Percentiles rank a stretch among this genome's conserved stretches.
phyloP scores from a whole-genome alignment of 345 rosid genomes.

The Clarkia xantiana region DNA sequence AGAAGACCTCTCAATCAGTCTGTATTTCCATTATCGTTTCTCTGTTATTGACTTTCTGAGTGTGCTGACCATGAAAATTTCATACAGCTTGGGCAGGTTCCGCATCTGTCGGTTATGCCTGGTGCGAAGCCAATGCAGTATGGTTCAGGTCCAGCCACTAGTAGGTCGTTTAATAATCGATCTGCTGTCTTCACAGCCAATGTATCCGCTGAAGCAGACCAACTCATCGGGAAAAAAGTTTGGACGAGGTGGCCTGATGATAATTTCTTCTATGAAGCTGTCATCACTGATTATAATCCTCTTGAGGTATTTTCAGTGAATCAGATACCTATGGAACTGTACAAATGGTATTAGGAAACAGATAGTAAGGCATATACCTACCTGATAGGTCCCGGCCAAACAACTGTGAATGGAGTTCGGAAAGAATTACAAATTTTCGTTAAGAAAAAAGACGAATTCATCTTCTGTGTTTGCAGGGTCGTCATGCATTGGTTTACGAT shows the following conservation, averaged over 20 bases:
- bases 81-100: conserved; percentile 15
- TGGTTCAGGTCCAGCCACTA: conserved; percentile 37
- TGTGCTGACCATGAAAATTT: background rate
- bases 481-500: conserved; percentile 90
- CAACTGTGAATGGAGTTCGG: too few species aligned
- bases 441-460: too few species aligned
- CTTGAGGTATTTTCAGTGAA: conserved; percentile 29
- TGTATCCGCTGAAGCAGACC: conserved; percentile 44
- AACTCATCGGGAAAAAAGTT: conserved; percentile 70
- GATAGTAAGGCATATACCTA: too few species aligned
- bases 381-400: too few species aligned
- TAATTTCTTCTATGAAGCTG: conserved; percentile 80
- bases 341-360: too few species aligned
- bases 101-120: conserved; percentile 23
- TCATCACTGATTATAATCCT: conserved; percentile 64
- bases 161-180: conserved; percentile 35
- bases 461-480: conserved; percentile 29
- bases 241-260: conserved; percentile 99
- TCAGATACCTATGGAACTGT: too few species aligned
- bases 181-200: conserved; percentile 31
- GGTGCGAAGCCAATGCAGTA: conserved; percentile 36
- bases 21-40: background rate
- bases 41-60: background rate
- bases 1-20: conserved; percentile 52
- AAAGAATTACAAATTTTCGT: too few species aligned